phyloP scores from a whole-genome alignment of 805 yeast genomes.

The Saccharomycopsis sp. region DNA sequence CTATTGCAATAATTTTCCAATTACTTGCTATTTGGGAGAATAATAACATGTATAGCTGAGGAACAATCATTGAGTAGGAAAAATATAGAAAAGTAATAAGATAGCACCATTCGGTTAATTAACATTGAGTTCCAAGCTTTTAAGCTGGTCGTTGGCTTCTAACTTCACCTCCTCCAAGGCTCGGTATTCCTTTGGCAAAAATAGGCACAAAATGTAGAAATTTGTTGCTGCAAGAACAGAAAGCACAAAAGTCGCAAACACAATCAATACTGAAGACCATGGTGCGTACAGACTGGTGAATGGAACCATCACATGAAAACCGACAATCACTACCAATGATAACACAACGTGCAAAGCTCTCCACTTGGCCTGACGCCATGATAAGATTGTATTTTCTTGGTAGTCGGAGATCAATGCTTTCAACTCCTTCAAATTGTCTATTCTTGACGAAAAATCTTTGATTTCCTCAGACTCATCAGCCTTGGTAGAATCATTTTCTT shows the following conservation, averaged over 20 bases:
- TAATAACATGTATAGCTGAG: no score
- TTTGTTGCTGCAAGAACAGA: slow-evolving; percentile 61
- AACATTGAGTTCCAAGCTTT: no score
- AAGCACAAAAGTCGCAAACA: slow-evolving; percentile 44
- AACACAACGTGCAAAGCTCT: slow-evolving; percentile 54
- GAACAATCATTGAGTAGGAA: no score
- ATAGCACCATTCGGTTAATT: no score
- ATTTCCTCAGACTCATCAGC: slow-evolving; percentile 1
- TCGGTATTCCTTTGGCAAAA: slow-evolving; percentile 73
- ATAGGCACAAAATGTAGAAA: slow-evolving; percentile 69
- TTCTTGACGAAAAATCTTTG: slow-evolving; percentile 6
- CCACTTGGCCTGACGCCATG: slow-evolving; percentile 39
- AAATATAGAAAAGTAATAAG: no score
- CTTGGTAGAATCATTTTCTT: slow-evolving; percentile 10
- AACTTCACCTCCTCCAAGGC: slow-evolving; percentile 65
- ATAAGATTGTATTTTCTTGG: slow-evolving; percentile 45
- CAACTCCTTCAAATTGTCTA: slow-evolving; percentile 37
- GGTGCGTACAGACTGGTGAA: slow-evolving; percentile 47
- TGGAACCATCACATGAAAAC: slow-evolving; percentile 43
- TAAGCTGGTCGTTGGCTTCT: slow-evolving; percentile 44
- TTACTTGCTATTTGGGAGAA: no score
- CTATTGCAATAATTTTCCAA: no score
- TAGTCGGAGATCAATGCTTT: slow-evolving; percentile 39
- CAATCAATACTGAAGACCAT: slow-evolving; percentile 63
- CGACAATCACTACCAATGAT: slow-evolving; percentile 46